phyloP scores from a whole-genome alignment of 1,284 basidiomycete genomes.

The Xerocomus nothofagi region DNA sequence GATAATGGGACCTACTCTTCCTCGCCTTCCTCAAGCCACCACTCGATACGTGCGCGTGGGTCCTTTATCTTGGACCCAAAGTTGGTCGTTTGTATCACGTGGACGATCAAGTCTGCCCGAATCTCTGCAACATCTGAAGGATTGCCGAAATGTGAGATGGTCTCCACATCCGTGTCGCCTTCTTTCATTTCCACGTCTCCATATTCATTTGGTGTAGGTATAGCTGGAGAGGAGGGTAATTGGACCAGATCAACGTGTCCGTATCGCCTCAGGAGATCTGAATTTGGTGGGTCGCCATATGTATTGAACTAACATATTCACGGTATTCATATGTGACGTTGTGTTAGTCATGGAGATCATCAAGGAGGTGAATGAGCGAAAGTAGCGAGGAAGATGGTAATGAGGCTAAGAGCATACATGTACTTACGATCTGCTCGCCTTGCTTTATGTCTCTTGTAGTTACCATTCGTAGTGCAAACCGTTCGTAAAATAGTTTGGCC shows the following conservation, averaged over 20 bases:
- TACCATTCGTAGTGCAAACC: conserved; percentile 74
- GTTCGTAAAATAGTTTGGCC: conserved; percentile 86
- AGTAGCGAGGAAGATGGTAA: neutral
- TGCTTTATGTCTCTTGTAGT: conserved; percentile 72
- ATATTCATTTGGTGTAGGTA: conserved; percentile 38
- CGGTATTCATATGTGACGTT: neutral
- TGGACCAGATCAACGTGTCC: conserved; percentile 87
- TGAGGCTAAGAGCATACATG: neutral
- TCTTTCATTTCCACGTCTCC: conserved; percentile 20
- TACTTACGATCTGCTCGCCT: conserved; percentile 88
- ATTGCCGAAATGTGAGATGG: conserved; percentile 49
- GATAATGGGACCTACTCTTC: conserved; percentile 73
- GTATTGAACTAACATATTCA: conserved; percentile 80
- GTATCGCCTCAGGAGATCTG: conserved; percentile 91
- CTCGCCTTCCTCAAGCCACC: conserved; percentile 87
- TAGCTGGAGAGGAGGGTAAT: conserved; percentile 35
- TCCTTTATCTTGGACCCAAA: conserved; percentile 19
- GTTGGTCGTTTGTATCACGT: conserved; percentile 37
- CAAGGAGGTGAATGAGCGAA: neutral
- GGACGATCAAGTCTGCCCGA: conserved; percentile 74
- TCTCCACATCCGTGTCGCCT: neutral
- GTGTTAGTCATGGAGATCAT: neutral
- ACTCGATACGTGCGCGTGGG: conserved; percentile 69
- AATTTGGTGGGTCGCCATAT: conserved; percentile 92
- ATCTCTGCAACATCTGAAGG: conserved; percentile 88